phyloP scores from a whole-genome alignment of 2,329 filamentous ascomycete species.

The Stylonectria norvegica region DNA sequence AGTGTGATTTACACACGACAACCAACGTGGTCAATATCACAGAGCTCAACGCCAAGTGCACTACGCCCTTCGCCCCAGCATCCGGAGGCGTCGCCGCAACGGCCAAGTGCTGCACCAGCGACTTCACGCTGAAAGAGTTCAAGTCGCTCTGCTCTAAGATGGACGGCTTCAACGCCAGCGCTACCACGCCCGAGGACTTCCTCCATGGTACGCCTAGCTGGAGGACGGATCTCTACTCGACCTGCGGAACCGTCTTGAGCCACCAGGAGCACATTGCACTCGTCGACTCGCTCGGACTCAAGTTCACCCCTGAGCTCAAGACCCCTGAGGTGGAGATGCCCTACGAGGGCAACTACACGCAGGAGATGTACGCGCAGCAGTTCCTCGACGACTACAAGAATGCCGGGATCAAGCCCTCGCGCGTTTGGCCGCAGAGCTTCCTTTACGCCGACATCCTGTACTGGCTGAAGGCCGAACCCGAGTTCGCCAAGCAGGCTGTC shows the following conservation, averaged over 20 bases:
- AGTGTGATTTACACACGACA: conserved; percentile 66
- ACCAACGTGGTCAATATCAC: conserved; percentile 63
- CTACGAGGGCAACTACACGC: conserved; percentile 61
- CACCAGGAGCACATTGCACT: conserved; percentile 61
- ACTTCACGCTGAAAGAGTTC: conserved; percentile 66
- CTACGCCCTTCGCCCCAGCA: conserved; percentile 57
- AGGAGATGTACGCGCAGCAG: conserved; percentile 62
- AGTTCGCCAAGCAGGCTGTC: conserved; percentile 59
- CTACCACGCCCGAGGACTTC: conserved; percentile 55
- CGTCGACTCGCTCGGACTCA: conserved; percentile 54
- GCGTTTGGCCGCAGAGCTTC: conserved; percentile 65
- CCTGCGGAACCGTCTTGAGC: conserved; percentile 59
- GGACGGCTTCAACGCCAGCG: conserved; percentile 60
- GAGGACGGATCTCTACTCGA: conserved; percentile 63
- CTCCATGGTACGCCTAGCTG: conserved; percentile 57
- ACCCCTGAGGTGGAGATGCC: conserved; percentile 68
- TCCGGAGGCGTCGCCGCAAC: conserved; percentile 47
- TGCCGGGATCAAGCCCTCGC: conserved; percentile 48
- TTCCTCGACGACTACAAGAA: conserved; percentile 58
- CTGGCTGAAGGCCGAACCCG: conserved; percentile 61
- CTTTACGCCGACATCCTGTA: conserved; percentile 61
- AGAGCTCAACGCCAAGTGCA: conserved; percentile 62
- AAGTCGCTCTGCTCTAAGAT: conserved; percentile 67
- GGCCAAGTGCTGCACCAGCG: conserved; percentile 68
- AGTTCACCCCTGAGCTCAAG: conserved; percentile 67